Evolutionary conservation across 345 rosid genomes (phyloP), one percentile per base, ranked within the genome.

Genomic region (Syzygium grande): DNA sequence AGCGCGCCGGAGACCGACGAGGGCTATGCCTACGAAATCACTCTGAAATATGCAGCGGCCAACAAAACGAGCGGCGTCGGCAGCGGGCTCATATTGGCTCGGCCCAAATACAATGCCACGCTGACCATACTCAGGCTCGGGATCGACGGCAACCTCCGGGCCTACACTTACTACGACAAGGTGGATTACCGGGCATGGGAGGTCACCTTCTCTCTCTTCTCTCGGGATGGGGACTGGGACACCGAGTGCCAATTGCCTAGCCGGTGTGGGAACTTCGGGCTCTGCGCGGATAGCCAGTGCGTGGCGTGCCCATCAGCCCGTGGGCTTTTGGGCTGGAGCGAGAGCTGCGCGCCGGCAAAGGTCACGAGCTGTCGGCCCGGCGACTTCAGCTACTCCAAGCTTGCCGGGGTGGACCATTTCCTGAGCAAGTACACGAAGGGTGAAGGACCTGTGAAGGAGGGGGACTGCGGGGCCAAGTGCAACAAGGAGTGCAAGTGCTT

Each of bases 361-460:
- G 17, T 86, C 85, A n/a, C 86, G 43, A 89, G 88, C 85, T 93
- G 96, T 85, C 80, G 23, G 68, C 87, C 90, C 0, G 86, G 88
- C 21, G 78, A 84, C 85, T 90, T 89, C 43, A 34, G 87, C 27
- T 95, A 93, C 52, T 92, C 91, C 55, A 93, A 92, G 85, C 68
- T 95, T 4, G 90, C 91, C 51, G 93, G 94, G 19, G 95, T 94
- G 34, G 92, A 93, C 29, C 95, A 95, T 89, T 94, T 88, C 89
- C 86, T 85, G 86, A 83, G 90, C 84, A 92, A 90, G 90, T 93
- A 92, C 83, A 92, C 89, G 43, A 85, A 27, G 51, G 95, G 95
- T 23, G 65, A 84, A 30, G 94, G 80, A 2, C 80, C 91, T 3
- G 46, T 89, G 27, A 92, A 89, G 84, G 90, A 90, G 91, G 89